Evolutionary conservation across 768 basidiomycete genomes (phyloP).

Genomic region (Suillus variegatus): DNA sequence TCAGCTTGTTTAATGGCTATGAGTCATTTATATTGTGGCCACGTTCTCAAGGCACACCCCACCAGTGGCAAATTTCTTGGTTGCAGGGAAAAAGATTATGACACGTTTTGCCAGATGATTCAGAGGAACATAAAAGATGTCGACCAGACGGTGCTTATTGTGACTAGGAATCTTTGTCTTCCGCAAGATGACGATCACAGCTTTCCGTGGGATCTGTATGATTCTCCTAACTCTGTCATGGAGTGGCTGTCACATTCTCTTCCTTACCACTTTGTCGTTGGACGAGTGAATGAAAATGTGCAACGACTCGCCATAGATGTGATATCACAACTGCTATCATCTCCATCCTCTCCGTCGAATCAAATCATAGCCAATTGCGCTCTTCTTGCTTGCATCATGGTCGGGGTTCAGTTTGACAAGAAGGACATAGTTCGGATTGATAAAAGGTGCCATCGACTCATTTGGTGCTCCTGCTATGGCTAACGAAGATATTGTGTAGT

Average conservation of each 20-base stretch:
- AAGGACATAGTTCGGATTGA: neutral
- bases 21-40: neutral
- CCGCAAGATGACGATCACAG: neutral
- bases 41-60: neutral
- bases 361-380: neutral
- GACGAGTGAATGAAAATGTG: neutral
- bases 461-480: neutral
- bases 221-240: neutral
- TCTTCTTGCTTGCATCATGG: neutral
- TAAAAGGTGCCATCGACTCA: neutral
- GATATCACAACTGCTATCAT: neutral
- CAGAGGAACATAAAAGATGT: fast-evolving
- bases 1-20: neutral
- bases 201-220: fast-evolving
- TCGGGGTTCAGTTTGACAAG: neutral
- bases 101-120: fast-evolving
- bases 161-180: neutral
- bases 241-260: neutral
- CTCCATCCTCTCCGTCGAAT: neutral
- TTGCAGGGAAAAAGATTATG: neutral
- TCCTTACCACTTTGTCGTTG: neutral
- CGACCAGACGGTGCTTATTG: neutral
- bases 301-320: neutral
- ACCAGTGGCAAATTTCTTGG: neutral
- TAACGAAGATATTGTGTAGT: neutral